Base-by-base conservation (phyloP, 73 alveolate genomes). In the Uronychia binucleata region DNA sequence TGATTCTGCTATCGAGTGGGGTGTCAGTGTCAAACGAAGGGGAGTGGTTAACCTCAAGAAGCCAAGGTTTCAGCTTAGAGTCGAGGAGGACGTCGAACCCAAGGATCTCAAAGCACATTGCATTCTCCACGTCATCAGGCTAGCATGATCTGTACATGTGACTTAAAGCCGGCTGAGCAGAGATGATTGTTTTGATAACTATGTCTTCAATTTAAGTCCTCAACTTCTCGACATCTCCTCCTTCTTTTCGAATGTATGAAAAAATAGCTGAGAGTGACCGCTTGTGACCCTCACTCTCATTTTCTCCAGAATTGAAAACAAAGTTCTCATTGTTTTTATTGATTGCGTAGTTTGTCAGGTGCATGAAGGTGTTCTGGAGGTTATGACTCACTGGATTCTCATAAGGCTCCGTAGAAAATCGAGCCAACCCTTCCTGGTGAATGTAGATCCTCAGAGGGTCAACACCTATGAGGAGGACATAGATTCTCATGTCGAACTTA, bases 401-500 rank as follows among this genome's bases (percentile, higher is more conserved):
- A 84, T 90, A 90, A 30, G 74, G 67, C 31, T 83, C 86, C 0
- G 96, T 90, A 28, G 93, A 87, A 81, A 90, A 90, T 67, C 96
- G 79, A 0, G 96, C 96, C n/a, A 90, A 30, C 33, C 96, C 96
- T 77, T 90, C 93, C 33, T 90, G 78, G 67, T 86, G 78, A 46
- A 90, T 25, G 58, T 59, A 90, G 30, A 86, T 77, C 59, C 84
- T 86, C 26, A 90, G 34, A 5, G 97, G 97, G 0, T 86, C 94
- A 31, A 89, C 95, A 30, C 91, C 79, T 25, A 91, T 86, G 33
- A 89, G 84, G 35, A 93, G 59, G 34, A 93, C 96, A 81, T 96
- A 96, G 58, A 96, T 95, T 84, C 99, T 92, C 81, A 96, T 78
- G 80, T 96, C 99, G 75, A 96, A 96, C 87, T 96, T 96, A 89